Evolutionary conservation across 1,139 yeast species (phyloP).

Genomic region (Geotrichum reessii): DNA sequence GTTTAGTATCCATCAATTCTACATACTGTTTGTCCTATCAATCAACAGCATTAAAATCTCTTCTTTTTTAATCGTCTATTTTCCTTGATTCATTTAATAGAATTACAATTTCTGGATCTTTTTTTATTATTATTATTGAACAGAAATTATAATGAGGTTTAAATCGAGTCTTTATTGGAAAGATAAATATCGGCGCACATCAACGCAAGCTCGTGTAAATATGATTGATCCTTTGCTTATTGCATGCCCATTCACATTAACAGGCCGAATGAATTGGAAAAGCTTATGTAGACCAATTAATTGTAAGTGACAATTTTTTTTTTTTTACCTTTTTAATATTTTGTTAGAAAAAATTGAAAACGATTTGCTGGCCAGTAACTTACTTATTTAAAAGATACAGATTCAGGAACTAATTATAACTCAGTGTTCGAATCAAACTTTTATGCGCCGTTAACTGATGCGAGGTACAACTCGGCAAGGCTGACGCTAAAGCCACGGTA

Average conservation of each 20-base stretch:
- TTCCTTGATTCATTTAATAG: too few relatives aligned
- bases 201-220: constrained; percentile 3
- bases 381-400: background rate
- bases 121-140: too few relatives aligned
- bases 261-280: constrained; percentile 9
- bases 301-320: background rate
- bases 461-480: background rate
- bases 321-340: background rate
- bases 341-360: too few relatives aligned
- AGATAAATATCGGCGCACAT: constrained; percentile 13
- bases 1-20: background rate
- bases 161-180: constrained; percentile 13
- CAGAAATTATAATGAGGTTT: constrained; percentile 5
- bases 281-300: constrained; percentile 7
- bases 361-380: background rate
- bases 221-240: constrained; percentile 12
- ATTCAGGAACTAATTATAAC: background rate
- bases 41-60: background rate
- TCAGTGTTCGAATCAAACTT: background rate
- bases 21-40: background rate
- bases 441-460: background rate
- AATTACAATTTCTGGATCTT: too few relatives aligned
- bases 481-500: background rate
- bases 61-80: too few relatives aligned
- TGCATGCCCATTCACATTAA: constrained; percentile 11